Evolutionary conservation across 805 yeast genomes (phyloP).

Genomic region (Komagataella mondaviorum): DNA sequence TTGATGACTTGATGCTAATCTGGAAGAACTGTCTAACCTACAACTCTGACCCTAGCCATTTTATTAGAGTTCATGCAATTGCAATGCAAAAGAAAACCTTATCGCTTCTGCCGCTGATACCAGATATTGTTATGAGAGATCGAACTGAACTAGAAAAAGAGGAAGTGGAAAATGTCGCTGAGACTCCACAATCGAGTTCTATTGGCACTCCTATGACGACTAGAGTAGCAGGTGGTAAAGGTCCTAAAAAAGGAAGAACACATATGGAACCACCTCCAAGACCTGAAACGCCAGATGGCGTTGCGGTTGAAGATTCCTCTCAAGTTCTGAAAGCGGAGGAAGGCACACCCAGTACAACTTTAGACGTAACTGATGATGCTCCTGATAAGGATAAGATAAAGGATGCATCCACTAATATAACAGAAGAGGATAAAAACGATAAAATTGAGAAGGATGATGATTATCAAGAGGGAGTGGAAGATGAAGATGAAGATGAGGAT

Average conservation of each 20-base stretch:
- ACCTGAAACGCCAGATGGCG: not conserved
- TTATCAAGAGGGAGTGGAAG: conserved; percentile 6
- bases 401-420: not conserved
- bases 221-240: conserved; percentile 17
- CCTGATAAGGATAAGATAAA: not conserved
- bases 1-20: conserved; percentile 87
- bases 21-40: conserved; percentile 92
- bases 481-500: conserved; percentile 30
- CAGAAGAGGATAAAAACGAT: conserved; percentile 2
- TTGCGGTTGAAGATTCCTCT: not conserved
- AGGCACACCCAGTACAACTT: not conserved
- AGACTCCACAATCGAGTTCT: conserved; percentile 6
- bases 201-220: conserved; percentile 11
- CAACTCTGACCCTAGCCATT: conserved; percentile 91
- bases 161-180: conserved; percentile 30
- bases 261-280: not conserved
- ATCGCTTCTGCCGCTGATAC: conserved; percentile 69
- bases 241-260: conserved; percentile 21
- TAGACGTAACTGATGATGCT: conserved; percentile 8
- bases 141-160: conserved; percentile 61
- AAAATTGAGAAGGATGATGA: conserved; percentile 4
- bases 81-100: conserved; percentile 91
- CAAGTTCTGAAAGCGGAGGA: not conserved
- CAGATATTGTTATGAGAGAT: conserved; percentile 71
- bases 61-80: conserved; percentile 77